Percentiles rank a stretch among this genome's conserved stretches.
phyloP scores from a whole-genome alignment of 306 rosid genomes.

The Nissolia schottii region DNA sequence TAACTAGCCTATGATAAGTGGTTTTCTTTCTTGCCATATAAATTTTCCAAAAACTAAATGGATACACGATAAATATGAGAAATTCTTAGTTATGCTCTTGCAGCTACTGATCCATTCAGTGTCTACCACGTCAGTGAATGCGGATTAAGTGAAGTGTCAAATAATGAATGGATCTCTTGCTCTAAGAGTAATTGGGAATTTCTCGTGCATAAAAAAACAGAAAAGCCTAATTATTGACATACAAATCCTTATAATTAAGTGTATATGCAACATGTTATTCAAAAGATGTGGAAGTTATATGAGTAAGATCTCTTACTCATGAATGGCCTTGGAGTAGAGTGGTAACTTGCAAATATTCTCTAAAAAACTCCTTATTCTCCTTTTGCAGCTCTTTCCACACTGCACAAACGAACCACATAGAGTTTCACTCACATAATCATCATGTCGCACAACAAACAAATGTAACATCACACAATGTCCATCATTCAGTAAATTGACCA shows the following conservation, averaged over 20 bases:
- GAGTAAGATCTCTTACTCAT: constrained; percentile 42
- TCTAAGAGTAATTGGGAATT: too few relatives aligned
- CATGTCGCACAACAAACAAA: neutral
- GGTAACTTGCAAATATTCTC: constrained; percentile 56
- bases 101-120: too few relatives aligned
- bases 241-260: neutral
- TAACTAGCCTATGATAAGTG: neutral
- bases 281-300: neutral
- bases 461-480: too few relatives aligned
- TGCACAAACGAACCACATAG: constrained; percentile 33
- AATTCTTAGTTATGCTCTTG: too few relatives aligned
- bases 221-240: neutral
- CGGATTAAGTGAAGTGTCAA: too few relatives aligned
- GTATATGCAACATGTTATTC: neutral
- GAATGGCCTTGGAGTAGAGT: constrained; percentile 43
- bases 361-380: constrained; percentile 79
- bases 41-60: too few relatives aligned
- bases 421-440: constrained; percentile 7
- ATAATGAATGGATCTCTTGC: too few relatives aligned
- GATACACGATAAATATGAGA: too few relatives aligned
- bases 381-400: constrained; percentile 94
- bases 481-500: too few relatives aligned
- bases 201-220: neutral
- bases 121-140: too few relatives aligned
- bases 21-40: too few relatives aligned